Evolutionary conservation across 371 early-diverging fungal species (phyloP).

Genomic region (Homolaphlyctis polyrhiza): DNA sequence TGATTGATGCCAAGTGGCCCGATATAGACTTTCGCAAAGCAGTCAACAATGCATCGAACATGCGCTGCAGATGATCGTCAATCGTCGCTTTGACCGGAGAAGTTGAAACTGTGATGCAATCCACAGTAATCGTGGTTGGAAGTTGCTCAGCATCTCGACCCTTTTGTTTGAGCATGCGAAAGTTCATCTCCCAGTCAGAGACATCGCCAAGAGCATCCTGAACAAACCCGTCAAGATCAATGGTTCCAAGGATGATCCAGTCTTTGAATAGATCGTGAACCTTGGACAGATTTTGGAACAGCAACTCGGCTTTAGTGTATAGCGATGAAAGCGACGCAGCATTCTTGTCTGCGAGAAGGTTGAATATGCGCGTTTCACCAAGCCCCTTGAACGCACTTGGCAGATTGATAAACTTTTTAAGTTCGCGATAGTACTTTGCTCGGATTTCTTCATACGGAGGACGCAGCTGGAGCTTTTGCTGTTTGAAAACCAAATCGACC

Average conservation of each 20-base stretch:
- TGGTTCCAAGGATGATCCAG: conserved; percentile 41
- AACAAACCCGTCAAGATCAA: conserved; percentile 38
- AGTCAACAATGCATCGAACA: conserved; percentile 43
- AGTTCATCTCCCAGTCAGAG: conserved; percentile 46
- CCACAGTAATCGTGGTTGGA: conserved; percentile 33
- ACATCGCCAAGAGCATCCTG: conserved; percentile 33
- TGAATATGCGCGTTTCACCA: conserved; percentile 36
- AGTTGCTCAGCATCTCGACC: conserved; percentile 49
- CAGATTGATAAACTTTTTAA: conserved; percentile 49
- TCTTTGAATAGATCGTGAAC: conserved; percentile 39
- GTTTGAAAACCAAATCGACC: conserved; percentile 43
- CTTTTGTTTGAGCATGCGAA: conserved; percentile 42
- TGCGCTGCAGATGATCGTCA: conserved; percentile 44
- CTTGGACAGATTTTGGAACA: conserved; percentile 34
- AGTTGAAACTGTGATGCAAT: conserved; percentile 42
- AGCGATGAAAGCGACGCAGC: conserved; percentile 28
- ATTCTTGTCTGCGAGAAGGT: conserved; percentile 34
- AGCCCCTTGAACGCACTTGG: conserved; percentile 42
- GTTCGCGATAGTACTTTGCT: conserved; percentile 51
- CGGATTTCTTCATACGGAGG: conserved; percentile 50
- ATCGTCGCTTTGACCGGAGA: conserved; percentile 44
- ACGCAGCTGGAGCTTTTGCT: conserved; percentile 40
- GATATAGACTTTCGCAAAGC: conserved; percentile 27
- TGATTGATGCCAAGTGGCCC: conserved; percentile 25
- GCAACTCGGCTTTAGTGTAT: conserved; percentile 39